Evolutionary conservation across 2,329 filamentous ascomycete species (phyloP), one percentile per base, ranked within the genome.

Genomic region (Verticillium klebahnii): DNA sequence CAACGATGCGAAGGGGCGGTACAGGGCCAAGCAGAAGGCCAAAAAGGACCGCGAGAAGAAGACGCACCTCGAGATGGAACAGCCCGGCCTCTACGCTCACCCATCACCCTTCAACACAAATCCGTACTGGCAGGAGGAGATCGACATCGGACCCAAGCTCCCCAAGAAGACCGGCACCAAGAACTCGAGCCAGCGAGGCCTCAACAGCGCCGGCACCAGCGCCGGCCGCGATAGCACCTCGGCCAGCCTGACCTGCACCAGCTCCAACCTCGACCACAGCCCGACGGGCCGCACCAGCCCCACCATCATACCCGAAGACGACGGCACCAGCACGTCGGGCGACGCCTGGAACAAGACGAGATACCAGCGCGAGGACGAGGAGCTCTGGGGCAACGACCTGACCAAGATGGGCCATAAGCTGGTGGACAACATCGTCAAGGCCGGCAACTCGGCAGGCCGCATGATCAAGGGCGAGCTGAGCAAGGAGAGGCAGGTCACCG

Each of bases 301-400:
- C 45, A 69, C 70, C 7, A 64, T 68, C 31, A 69, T 71, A 56
- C 64, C 69, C 59, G 60, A 37, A 57, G 61, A 67, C 61, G 80
- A 74, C 65, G 79, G 77, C 65, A 82, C 79, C 25, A 75, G 79
- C 57, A 75, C 78, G 4, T 72, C 80, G 63, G 78, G 85, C 67
- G 79, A 86, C 69, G 74, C 73, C 60, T 93, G 90, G 90, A 94
- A 95, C 70, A 82, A 82, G 68, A 88, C 87, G 73, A 85, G 89
- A 64, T 93, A 96, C 73, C 91, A 97, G 73, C 83, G 93, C 60
- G 91, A 95, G 72, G 93, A 97, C 67, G 93, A 97, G 75, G 88
- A 91, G 66, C 81, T 96, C 6, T 96, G 92, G 91, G 92, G 92
- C 19, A 74, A 85, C 65, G 86, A 88, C 68, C 76, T 83, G 60